Conservation (phyloP, 306 rosid species). For the Castanospermum australe region DNA sequence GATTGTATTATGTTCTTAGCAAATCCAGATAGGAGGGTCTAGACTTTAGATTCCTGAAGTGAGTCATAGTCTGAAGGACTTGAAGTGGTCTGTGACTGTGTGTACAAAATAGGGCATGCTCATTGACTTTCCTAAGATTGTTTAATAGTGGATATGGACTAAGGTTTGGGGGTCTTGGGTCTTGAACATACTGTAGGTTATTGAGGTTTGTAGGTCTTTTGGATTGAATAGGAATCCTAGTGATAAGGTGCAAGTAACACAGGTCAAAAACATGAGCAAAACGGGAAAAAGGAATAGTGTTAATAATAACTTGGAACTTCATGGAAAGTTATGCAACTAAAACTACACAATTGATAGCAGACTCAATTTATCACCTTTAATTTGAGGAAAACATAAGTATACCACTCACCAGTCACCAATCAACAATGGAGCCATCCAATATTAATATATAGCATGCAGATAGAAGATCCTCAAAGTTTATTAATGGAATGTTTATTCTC, state of each 20-base stretch:
- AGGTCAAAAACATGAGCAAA: conserved; percentile 34
- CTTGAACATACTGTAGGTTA: not conserved
- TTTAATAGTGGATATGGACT: not conserved
- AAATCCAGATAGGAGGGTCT: no score
- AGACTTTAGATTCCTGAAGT: no score
- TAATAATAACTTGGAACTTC: not conserved
- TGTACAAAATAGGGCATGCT: not conserved
- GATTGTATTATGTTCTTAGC: no score
- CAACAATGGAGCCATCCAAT: not conserved
- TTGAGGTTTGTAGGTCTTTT: not conserved
- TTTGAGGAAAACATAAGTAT: not conserved
- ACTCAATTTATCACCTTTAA: not conserved
- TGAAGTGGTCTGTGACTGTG: no score
- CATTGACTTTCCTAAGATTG: not conserved
- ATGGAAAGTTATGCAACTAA: not conserved
- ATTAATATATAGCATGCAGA: not conserved
- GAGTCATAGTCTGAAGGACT: no score
- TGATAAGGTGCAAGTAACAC: not conserved
- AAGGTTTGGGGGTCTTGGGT: not conserved
- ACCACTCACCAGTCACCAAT: not conserved
- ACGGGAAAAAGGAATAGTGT: not conserved
- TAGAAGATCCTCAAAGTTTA: not conserved
- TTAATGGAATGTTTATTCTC: not conserved
- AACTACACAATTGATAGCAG: not conserved
- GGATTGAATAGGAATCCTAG: not conserved